A percentile compares a stretch with the other conserved stretches of the same genome.
Evolutionary conservation across 352 stramenopile genomes (phyloP).

Genomic region (Phytophthora foliorum): DNA sequence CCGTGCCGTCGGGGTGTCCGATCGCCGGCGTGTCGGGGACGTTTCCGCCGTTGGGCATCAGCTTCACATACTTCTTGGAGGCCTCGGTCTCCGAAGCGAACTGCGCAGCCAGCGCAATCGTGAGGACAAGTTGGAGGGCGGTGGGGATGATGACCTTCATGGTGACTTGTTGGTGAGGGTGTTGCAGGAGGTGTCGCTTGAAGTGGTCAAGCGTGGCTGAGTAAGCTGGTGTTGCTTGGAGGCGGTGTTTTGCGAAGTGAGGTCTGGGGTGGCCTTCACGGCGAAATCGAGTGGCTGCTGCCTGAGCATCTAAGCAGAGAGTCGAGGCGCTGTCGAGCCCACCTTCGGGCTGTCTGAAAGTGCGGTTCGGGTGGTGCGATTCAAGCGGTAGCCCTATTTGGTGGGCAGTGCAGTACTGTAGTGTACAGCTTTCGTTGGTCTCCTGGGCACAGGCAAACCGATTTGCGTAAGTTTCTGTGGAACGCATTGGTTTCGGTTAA

Average conservation of each 20-base stretch:
- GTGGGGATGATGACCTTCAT: conserved; percentile 12
- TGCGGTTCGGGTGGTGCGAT: too few species aligned
- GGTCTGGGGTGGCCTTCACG: neutral
- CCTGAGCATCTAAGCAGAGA: too few species aligned
- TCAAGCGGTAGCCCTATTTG: too few species aligned
- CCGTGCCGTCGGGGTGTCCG: conserved; percentile 21
- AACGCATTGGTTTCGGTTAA: too few species aligned
- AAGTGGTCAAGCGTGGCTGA: neutral
- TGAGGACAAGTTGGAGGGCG: conserved; percentile 5
- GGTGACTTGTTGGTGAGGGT: neutral
- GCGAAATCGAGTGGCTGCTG: too few species aligned
- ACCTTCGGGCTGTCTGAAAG: too few species aligned
- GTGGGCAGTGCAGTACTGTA: too few species aligned
- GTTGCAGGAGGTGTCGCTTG: neutral
- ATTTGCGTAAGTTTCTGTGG: too few species aligned
- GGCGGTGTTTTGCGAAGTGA: conserved; percentile 15
- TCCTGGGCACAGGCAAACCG: too few species aligned
- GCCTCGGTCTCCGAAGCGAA: conserved; percentile 3
- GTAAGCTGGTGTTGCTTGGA: neutral
- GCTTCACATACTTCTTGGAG: conserved; percentile 18
- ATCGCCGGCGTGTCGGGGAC: conserved; percentile 23
- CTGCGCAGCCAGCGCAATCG: neutral
- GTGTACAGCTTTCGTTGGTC: too few species aligned
- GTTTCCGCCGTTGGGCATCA: conserved; percentile 21
- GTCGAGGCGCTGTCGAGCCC: too few species aligned